A percentile compares a stretch with the other conserved stretches of the same genome.
Evolutionary conservation across 73 alveolate species (phyloP).

Genomic region (Urostyla sp.): DNA sequence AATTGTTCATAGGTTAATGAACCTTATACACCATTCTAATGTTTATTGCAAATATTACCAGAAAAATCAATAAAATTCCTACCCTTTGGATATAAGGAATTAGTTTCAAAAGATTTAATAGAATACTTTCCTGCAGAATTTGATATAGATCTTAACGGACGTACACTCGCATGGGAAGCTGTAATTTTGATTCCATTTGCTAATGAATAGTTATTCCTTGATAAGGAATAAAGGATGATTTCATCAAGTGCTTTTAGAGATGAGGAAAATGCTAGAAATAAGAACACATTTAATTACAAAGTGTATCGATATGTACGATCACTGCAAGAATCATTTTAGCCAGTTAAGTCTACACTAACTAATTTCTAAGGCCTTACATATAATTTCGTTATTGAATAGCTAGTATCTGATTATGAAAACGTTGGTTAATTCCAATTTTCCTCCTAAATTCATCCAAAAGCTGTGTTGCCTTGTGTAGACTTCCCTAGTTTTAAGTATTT

Average conservation of each 20-base stretch:
- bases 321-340: neutral
- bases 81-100: constrained; percentile 83
- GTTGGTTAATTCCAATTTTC: constrained; percentile 35
- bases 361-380: neutral
- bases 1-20: constrained; percentile 64
- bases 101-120: constrained; percentile 5
- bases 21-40: constrained; percentile 95
- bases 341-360: neutral
- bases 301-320: neutral
- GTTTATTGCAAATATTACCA: constrained; percentile 93
- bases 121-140: constrained; percentile 88
- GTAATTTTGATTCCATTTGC: constrained; percentile 81
- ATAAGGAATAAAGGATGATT: constrained; percentile 65
- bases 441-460: constrained; percentile 8
- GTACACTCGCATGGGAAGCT: constrained; percentile 91
- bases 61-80: constrained; percentile 83
- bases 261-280: constrained; percentile 41
- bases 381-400: neutral
- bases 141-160: constrained; percentile 87
- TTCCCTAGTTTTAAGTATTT: constrained; percentile 50
- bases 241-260: constrained; percentile 40
- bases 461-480: constrained; percentile 8
- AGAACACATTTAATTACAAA: neutral
- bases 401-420: constrained; percentile 1
- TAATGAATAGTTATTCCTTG: constrained; percentile 75